Percentiles rank a stretch among this genome's conserved stretches.
phyloP scores from a whole-genome alignment of 192 early-diverging fungal genomes.

The Geranomyces michiganensis region DNA sequence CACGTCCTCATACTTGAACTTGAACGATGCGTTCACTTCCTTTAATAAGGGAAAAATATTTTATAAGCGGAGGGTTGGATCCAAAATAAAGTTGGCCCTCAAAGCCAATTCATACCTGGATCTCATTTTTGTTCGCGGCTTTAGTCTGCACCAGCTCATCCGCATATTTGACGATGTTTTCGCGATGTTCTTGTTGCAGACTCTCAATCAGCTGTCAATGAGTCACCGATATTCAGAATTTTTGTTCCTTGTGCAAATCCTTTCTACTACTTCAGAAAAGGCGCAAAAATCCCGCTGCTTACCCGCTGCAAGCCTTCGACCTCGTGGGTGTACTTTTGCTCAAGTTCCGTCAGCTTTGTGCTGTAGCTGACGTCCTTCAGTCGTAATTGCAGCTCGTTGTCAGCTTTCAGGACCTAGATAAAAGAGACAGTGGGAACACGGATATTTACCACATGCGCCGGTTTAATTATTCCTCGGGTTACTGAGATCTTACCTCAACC shows the following conservation, averaged over 20 bases:
- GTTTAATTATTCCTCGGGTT: no score
- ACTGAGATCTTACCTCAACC: slow-evolving; percentile 66
- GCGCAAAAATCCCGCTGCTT: background rate
- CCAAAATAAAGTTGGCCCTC: no score
- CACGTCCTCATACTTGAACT: slow-evolving; percentile 61
- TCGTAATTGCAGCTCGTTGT: slow-evolving; percentile 67
- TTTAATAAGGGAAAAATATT: no score
- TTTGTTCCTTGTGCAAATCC: no score
- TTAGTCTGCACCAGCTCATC: slow-evolving; percentile 9
- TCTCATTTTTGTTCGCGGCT: background rate
- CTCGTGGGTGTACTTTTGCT: slow-evolving; percentile 66
- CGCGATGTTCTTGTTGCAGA: slow-evolving; percentile 8
- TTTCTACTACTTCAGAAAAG: no score
- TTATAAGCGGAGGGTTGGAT: no score
- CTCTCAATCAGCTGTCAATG: background rate
- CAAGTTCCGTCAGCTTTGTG: slow-evolving; percentile 66
- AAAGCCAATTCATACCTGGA: background rate
- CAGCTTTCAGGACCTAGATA: slow-evolving; percentile 52
- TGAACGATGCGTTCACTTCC: slow-evolving; percentile 58
- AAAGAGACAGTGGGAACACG: background rate
- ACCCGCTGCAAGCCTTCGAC: slow-evolving; percentile 50
- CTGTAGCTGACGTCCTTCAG: slow-evolving; percentile 71
- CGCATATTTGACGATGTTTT: background rate
- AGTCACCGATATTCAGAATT: no score
- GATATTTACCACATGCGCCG: no score